Conservation (phyloP, 2,329 filamentous ascomycete species). For the Sporothrix luriei region DNA sequence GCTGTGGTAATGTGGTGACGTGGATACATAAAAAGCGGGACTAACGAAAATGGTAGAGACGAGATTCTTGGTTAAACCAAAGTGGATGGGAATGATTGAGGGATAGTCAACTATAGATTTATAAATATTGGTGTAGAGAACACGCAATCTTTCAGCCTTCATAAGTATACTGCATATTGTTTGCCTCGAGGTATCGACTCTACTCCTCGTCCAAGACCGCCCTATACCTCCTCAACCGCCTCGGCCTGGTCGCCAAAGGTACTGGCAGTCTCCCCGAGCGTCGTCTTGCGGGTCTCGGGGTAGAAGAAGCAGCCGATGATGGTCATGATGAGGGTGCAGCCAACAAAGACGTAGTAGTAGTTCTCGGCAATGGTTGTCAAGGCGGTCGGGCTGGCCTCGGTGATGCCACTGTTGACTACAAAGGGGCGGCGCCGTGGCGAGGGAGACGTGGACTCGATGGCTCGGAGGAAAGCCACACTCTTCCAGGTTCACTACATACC, state of each 20-base stretch:
- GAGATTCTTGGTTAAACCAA: conserved; percentile 10
- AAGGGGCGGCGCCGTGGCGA: conserved; percentile 57
- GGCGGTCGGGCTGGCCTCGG: conserved; percentile 57
- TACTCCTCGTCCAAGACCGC: no score
- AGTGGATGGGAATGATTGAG: background rate
- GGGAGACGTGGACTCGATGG: conserved; percentile 46
- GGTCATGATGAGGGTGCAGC: conserved; percentile 55
- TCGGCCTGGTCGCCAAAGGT: conserved; percentile 50
- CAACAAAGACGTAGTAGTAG: conserved; percentile 63
- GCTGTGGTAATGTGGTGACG: no score
- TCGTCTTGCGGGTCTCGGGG: conserved; percentile 54
- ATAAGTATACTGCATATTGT: no score
- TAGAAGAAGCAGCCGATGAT: conserved; percentile 58
- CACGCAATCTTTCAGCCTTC: no score
- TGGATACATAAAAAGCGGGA: background rate
- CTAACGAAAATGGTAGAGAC: background rate
- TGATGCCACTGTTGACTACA: conserved; percentile 58
- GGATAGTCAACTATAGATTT: background rate
- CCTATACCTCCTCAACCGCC: conserved; percentile 8
- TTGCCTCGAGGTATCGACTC: no score
- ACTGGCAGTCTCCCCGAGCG: conserved; percentile 53
- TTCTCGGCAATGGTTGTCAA: conserved; percentile 60
- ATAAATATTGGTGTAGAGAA: background rate
- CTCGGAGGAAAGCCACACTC: background rate
- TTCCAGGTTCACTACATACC: background rate